Percentiles rank a stretch among this genome's conserved stretches.
phyloP scores from a whole-genome alignment of 257 asterid genomes.

The Nicotiana tomentosiformis region DNA sequence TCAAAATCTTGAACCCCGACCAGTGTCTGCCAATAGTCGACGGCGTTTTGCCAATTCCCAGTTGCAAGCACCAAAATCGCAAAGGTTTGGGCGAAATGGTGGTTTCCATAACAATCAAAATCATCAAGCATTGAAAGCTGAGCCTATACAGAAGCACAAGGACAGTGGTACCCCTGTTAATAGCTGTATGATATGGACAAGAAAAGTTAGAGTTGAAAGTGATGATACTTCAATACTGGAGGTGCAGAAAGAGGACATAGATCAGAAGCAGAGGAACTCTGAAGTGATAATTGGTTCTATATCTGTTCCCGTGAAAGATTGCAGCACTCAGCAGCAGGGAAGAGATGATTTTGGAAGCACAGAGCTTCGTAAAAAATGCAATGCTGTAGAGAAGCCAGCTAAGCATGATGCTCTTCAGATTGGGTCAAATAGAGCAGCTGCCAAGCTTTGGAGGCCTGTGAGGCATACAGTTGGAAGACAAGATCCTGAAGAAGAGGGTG shows the following conservation, averaged over 20 bases:
- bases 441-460: slow-evolving; percentile 53
- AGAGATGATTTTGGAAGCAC: slow-evolving; percentile 14
- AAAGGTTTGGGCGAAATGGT: slow-evolving; percentile 33
- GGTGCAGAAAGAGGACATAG: slow-evolving; percentile 24
- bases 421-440: background rate
- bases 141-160: slow-evolving; percentile 45
- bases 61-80: slow-evolving; percentile 56
- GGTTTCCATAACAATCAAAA: slow-evolving; percentile 39
- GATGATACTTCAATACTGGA: slow-evolving; percentile 31
- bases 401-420: slow-evolving; percentile 28
- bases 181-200: slow-evolving; percentile 67
- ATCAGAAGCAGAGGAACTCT: slow-evolving; percentile 36
- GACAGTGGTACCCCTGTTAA: slow-evolving; percentile 30
- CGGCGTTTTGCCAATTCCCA: slow-evolving; percentile 19
- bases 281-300: slow-evolving; percentile 79
- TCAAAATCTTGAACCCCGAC: slow-evolving; percentile 33
- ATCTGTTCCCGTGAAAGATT: slow-evolving; percentile 43
- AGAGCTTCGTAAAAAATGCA: slow-evolving; percentile 30
- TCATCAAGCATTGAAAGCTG: slow-evolving; percentile 40
- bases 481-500: slow-evolving; percentile 29
- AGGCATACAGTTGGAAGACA: slow-evolving; percentile 27
- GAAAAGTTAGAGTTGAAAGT: slow-evolving; percentile 43
- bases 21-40: slow-evolving; percentile 27
- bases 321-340: slow-evolving; percentile 23
- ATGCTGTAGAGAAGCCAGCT: slow-evolving; percentile 24